A percentile compares a stretch with the other conserved stretches of the same genome.
Conservation (phyloP, 352 stramenopile genomes). For the Globisporangium echinulatum region DNA sequence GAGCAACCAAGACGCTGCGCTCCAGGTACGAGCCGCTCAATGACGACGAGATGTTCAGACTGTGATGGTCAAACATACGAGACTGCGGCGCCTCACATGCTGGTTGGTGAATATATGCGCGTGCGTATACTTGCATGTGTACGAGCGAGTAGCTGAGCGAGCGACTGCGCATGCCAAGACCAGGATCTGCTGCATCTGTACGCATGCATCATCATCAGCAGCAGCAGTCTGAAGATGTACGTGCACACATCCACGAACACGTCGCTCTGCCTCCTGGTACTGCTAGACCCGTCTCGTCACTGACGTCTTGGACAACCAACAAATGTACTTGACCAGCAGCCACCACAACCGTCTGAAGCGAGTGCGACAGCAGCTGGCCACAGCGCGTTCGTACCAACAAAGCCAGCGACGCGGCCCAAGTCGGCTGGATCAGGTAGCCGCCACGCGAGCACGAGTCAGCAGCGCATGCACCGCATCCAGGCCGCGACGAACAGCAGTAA, state of each 20-base stretch:
- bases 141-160: conserved; percentile 29
- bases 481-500: not conserved
- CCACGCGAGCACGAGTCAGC: conserved; percentile 20
- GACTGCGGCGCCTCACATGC: not conserved
- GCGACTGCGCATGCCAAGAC: conserved; percentile 36
- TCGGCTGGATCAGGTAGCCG: conserved; percentile 17
- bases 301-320: no score
- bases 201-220: not conserved
- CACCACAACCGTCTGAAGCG: not conserved
- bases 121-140: not conserved
- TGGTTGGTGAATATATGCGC: not conserved
- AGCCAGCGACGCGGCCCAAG: conserved; percentile 35
- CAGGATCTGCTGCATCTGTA: conserved; percentile 15
- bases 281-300: no score
- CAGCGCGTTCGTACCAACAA: conserved; percentile 4
- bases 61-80: not conserved
- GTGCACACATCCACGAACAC: not conserved
- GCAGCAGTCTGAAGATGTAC: not conserved
- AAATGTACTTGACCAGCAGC: not conserved
- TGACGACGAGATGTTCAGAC: not conserved
- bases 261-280: not conserved
- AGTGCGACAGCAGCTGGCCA: no score
- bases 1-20: not conserved
- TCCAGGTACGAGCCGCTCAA: not conserved
- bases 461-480: conserved; percentile 31